phyloP scores from a whole-genome alignment of 768 basidiomycete genomes.

The Neoboletus subvelutipes region DNA sequence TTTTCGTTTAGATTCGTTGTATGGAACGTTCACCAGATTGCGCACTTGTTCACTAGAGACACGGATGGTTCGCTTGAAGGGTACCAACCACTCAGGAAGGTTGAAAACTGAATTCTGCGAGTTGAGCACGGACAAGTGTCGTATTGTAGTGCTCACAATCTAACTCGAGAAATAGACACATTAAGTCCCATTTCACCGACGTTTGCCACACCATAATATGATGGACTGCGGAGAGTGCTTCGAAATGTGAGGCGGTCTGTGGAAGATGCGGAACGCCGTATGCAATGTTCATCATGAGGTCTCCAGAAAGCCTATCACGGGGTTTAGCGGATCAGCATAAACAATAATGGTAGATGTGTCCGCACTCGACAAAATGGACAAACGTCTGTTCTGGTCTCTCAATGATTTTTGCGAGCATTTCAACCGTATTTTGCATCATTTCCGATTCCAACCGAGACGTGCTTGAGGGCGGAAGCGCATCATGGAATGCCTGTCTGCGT shows the following conservation, averaged over 20 bases:
- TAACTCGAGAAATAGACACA: constrained; percentile 2
- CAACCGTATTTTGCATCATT: constrained; percentile 4
- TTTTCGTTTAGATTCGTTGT: constrained; percentile 2
- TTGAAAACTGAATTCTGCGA: background rate
- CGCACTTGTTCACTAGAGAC: background rate
- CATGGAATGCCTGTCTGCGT: constrained; percentile 6
- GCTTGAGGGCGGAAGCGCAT: background rate
- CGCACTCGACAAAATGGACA: constrained; percentile 3
- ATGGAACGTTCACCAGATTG: constrained; percentile 4
- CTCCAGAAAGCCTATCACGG: background rate
- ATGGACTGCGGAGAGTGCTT: background rate
- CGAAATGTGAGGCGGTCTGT: background rate
- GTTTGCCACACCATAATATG: constrained; percentile 4
- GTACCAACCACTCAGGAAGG: constrained; percentile 1
- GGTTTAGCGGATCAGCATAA: background rate
- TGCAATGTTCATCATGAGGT: constrained; percentile 6
- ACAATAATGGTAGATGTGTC: background rate
- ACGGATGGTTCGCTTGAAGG: constrained; percentile 3
- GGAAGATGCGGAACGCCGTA: constrained; percentile 5
- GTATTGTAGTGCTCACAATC: background rate
- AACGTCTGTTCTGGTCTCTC: background rate
- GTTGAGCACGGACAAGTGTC: background rate
- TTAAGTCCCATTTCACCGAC: constrained; percentile 6
- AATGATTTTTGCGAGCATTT: constrained; percentile 7
- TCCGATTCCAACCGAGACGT: background rate